Evolutionary conservation across 2,329 filamentous ascomycete genomes (phyloP).

Genomic region (Hymenoscyphus repandus): DNA sequence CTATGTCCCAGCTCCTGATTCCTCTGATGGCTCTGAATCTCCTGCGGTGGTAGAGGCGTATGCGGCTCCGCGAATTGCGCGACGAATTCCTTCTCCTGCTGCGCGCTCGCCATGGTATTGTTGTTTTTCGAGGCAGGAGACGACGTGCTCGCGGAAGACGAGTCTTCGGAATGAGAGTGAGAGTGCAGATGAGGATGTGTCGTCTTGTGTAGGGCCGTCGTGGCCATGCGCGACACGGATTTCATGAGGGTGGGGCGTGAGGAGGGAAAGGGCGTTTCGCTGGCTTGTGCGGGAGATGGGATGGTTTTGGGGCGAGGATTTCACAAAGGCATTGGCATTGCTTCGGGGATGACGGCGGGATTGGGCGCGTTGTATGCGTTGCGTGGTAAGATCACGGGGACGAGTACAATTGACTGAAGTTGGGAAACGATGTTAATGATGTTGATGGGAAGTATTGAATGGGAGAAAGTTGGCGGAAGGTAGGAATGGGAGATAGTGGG

Average conservation of each 20-base stretch:
- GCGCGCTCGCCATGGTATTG: constrained; percentile 2
- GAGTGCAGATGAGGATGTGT: neutral
- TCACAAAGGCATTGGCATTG: constrained; percentile 7
- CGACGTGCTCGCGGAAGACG: neutral
- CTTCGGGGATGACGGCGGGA: neutral
- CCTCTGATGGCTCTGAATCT: constrained; percentile 22
- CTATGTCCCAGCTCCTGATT: constrained; percentile 26
- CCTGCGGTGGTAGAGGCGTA: constrained; percentile 19
- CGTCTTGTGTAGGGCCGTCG: neutral
- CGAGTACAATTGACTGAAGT: no score
- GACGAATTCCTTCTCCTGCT: constrained; percentile 27
- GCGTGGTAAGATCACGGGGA: no score
- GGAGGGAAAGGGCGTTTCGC: neutral
- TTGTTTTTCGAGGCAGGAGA: neutral
- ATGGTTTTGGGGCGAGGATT: neutral
- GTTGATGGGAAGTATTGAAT: no score
- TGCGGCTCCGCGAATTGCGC: constrained; percentile 21
- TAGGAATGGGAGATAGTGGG: no score
- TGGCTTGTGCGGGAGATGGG: neutral
- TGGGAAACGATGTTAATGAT: no score
- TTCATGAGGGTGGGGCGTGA: constrained; percentile 3
- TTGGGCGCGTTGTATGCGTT: neutral
- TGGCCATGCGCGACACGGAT: constrained; percentile 7
- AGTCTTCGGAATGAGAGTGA: neutral
- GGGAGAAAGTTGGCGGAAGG: no score